Evolutionary conservation across 2,329 filamentous ascomycete species (phyloP).

Genomic region (Fusarium solani-melongenae): DNA sequence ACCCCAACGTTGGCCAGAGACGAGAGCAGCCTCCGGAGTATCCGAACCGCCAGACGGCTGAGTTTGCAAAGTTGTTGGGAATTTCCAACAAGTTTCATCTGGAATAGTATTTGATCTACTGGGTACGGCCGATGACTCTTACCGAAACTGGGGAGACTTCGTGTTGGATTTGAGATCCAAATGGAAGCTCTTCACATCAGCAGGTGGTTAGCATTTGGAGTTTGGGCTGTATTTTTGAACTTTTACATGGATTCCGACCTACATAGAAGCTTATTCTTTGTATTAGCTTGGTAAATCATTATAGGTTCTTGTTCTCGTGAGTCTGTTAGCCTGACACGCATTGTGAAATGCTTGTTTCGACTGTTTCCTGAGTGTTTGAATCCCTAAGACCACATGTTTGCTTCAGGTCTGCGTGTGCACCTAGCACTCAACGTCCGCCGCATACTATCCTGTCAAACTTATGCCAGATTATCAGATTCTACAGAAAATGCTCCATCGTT

Average conservation of each 20-base stretch:
- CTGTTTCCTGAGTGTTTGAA: background rate
- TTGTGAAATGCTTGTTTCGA: background rate
- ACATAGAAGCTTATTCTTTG: background rate
- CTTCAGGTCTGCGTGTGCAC: background rate
- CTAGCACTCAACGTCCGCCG: background rate
- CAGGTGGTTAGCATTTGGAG: background rate
- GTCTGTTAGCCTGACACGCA: background rate
- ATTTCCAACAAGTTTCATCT: conserved; percentile 8
- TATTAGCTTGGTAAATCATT: background rate
- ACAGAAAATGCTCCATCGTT: background rate
- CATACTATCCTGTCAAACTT: background rate
- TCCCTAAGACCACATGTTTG: background rate
- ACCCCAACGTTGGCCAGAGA: conserved; percentile 65
- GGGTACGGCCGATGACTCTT: background rate
- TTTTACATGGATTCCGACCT: background rate
- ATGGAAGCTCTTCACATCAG: background rate
- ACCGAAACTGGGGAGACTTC: background rate
- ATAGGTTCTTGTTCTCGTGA: background rate
- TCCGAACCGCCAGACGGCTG: conserved; percentile 84
- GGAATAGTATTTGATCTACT: background rate
- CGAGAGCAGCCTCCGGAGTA: conserved; percentile 78
- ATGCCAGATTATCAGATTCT: background rate
- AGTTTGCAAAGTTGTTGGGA: conserved; percentile 78
- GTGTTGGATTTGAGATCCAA: background rate
- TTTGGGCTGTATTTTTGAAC: background rate